Conservation (phyloP, 83 land plant genomes). For the Picea mariana region DNA sequence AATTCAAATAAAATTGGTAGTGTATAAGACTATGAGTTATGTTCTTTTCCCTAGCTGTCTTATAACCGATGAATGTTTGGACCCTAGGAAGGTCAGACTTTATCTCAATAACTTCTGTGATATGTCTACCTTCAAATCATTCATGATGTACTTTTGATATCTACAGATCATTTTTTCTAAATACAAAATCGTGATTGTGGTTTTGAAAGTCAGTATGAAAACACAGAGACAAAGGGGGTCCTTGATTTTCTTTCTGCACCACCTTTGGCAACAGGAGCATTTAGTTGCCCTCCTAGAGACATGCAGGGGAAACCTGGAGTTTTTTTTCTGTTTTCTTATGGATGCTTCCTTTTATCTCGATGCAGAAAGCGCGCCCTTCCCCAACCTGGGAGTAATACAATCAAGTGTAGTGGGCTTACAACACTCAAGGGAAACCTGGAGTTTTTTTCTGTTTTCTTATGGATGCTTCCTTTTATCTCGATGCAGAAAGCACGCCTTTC, state of each 20-base stretch:
- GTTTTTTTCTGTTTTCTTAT: too few relatives aligned
- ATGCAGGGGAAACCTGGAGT: too few relatives aligned
- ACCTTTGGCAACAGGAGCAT: not conserved
- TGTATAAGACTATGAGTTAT: not conserved
- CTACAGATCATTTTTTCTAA: not conserved
- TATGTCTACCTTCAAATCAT: not conserved
- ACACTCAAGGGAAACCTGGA: too few relatives aligned
- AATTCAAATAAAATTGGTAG: not conserved
- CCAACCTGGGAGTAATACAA: not conserved
- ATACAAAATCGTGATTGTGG: not conserved
- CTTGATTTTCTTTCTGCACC: not conserved
- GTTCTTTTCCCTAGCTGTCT: not conserved
- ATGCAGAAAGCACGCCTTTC: too few relatives aligned
- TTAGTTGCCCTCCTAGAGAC: not conserved
- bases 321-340: not conserved
- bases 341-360: not conserved
- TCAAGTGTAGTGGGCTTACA: not conserved
- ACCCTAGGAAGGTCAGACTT: not conserved
- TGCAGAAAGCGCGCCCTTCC: not conserved
- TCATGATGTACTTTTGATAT: not conserved
- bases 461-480: too few relatives aligned
- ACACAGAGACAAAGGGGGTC: not conserved
- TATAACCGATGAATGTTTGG: too few relatives aligned
- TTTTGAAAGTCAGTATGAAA: not conserved
- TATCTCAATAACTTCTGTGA: not conserved